Evolutionary conservation across 108 stramenopile species (phyloP), one percentile per base, ranked within the genome.

Genomic region (Cyclotella kingstonii): DNA sequence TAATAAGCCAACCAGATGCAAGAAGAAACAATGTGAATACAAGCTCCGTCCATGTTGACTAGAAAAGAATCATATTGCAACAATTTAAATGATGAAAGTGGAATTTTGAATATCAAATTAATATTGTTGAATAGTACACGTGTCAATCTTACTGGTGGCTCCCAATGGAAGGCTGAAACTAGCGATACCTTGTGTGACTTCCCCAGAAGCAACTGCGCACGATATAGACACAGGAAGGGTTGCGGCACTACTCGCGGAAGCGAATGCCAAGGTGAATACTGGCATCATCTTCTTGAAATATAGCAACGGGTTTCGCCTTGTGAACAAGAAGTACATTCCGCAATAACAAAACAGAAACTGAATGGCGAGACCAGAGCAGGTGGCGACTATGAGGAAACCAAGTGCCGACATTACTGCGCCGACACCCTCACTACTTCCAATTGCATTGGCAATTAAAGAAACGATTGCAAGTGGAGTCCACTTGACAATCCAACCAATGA

Each of bases 81-180:
- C n/a, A n/a, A n/a, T n/a, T n/a, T n/a, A n/a, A n/a, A n/a, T n/a
- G n/a, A n/a, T n/a, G n/a, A n/a, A n/a, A n/a, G n/a, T n/a, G n/a
- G n/a, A n/a, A n/a, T n/a, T n/a, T n/a, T n/a, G n/a, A n/a, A n/a
- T n/a, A n/a, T n/a, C n/a, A n/a, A n/a, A n/a, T n/a, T n/a, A n/a
- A n/a, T n/a, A n/a, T n/a, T n/a, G n/a, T n/a, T n/a, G n/a, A n/a
- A n/a, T n/a, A n/a, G n/a, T n/a, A n/a, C n/a, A n/a, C n/a, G n/a
- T n/a, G n/a, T 76, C 75, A 68, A 76, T 76, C 49, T 70, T 70
- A 29, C 70, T 54, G 12, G 77, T 78, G 36, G 65, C 77, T 22
- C 77, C 77, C 2, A 73, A 18, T 14, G 77, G 77, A 17, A 64
- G 26, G n/a, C 54, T 58, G 56, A 73, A 78, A 14, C 54, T 61